phyloP scores from a whole-genome alignment of 2,329 filamentous ascomycete species.

The Trichothecium roseum region DNA sequence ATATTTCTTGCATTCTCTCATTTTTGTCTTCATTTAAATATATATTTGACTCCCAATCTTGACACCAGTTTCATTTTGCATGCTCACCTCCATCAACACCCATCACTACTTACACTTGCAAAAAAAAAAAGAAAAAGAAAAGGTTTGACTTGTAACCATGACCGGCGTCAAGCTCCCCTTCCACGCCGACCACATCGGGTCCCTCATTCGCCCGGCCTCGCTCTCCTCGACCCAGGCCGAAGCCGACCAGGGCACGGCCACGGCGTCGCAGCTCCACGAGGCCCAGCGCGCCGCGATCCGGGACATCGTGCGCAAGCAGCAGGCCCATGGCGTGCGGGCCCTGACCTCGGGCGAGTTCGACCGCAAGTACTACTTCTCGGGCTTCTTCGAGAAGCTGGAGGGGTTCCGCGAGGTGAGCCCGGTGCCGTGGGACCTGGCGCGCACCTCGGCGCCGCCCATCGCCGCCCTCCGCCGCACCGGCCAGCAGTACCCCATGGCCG shows the following conservation, averaged over 20 bases:
- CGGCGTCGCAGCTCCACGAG: slow-evolving; percentile 32
- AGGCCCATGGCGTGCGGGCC: slow-evolving; percentile 49
- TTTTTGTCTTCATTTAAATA: no score
- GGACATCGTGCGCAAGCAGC: slow-evolving; percentile 55
- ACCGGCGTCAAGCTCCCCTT: slow-evolving; percentile 36
- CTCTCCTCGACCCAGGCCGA: slow-evolving; percentile 41
- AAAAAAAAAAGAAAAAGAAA: no score
- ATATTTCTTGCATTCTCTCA: no score
- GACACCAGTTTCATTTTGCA: no score
- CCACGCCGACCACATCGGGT: slow-evolving; percentile 64
- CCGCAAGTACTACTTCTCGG: slow-evolving; percentile 37
- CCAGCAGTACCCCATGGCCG: slow-evolving; percentile 26
- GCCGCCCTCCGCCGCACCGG: slow-evolving; percentile 26
- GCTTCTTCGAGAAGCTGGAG: slow-evolving; percentile 36
- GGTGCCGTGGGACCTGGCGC: slow-evolving; percentile 25
- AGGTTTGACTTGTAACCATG: no score
- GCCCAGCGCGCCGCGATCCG: slow-evolving; percentile 53
- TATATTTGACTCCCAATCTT: no score
- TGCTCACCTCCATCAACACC: no score
- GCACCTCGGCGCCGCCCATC: slow-evolving; percentile 26
- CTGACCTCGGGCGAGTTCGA: slow-evolving; percentile 62
- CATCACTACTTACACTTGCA: no score
- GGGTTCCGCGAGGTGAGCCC: slow-evolving; percentile 27
- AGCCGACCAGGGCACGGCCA: slow-evolving; percentile 37
- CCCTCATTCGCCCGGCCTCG: slow-evolving; percentile 53